phyloP scores from a whole-genome alignment of 139 green algal genomes.

The Deuterostichococcus epilithicus region DNA sequence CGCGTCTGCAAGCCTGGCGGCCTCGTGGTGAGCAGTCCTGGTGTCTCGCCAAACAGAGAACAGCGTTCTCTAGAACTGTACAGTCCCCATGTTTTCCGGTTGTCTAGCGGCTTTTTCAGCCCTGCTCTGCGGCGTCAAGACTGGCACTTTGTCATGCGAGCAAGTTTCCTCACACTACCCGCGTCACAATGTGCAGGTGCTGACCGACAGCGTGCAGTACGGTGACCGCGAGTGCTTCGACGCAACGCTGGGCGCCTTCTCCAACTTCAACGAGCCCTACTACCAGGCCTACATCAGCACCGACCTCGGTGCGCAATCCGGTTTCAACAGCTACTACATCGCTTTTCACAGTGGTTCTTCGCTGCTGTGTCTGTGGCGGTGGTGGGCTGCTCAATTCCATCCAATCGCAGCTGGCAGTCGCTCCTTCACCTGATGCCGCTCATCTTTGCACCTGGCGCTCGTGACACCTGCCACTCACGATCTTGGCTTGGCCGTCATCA shows the following conservation, averaged over 20 bases:
- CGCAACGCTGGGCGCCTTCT: conserved; percentile 45
- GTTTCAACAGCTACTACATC: conserved; percentile 21
- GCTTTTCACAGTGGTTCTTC: conserved; percentile 30
- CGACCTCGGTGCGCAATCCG: conserved; percentile 20
- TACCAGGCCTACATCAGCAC: conserved; percentile 55
- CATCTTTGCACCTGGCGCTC: background rate
- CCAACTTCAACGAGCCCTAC: conserved; percentile 73
- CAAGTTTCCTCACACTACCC: too few species aligned
- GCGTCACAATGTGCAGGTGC: too few species aligned
- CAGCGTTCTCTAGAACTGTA: too few species aligned
- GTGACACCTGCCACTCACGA: background rate
- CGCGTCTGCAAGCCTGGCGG: conserved; percentile 78
- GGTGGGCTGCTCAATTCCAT: background rate
- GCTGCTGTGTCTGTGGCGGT: background rate
- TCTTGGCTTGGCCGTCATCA: background rate
- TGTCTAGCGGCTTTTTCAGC: too few species aligned
- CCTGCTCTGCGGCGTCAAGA: too few species aligned
- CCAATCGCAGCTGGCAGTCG: background rate
- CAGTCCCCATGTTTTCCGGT: too few species aligned
- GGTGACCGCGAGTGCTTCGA: conserved; percentile 56
- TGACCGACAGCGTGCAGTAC: conserved; percentile 58
- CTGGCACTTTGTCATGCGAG: too few species aligned
- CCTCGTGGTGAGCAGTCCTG: conserved; percentile 42
- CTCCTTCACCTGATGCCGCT: conserved; percentile 4
- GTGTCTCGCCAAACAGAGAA: too few species aligned